Base-by-base conservation (phyloP, 2,329 filamentous ascomycete species). In the Fusarium sp. region DNA sequence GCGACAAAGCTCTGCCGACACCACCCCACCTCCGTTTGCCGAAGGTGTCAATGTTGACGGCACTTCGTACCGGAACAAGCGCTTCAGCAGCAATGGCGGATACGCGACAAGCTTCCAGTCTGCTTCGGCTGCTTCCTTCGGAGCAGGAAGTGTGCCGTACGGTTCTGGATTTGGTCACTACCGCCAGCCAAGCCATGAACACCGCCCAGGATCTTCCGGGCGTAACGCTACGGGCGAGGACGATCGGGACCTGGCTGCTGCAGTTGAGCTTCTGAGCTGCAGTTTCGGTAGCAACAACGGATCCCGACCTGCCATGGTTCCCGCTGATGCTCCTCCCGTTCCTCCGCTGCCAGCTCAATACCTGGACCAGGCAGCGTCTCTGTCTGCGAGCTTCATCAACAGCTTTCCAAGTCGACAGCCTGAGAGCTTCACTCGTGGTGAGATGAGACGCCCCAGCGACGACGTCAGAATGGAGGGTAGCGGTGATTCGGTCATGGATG, bases 231-330 rank as follows among this genome's bases (percentile, higher is more conserved):
- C 91, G 14, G 92, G 94, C 63, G 91, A 96, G 78, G 94, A 97
- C 73, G 95, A 97, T 79, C 92, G 91, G 53, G 94, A 97, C 74
- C 88, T 98, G 67, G 96, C 95, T 26, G 95, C 95, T 20, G 95
- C 96, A 7, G 94, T 98, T 56, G 94, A 96, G 77, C 87, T 98
- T 74, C 90, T 98, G 72, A 96, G 93, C 83, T 97, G 94, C 87
- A 97, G 94, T 82, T 96, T 97, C 81, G 92, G 92, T 74, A 98
- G 95, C 81, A 89, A 87, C 76, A 87, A 82, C 54, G 91, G 93
- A 69, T 89, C 92, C 78, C 90, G 90, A 63, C 87, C 91, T 47
- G 86, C 88, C 20, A 87, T 88, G 57, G 85, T 95, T 69, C 88
- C 90, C 9, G 85, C 89, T 7, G 93, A 97, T 77, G 91, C 94